Percentiles rank a stretch among this genome's conserved stretches.
phyloP scores from a whole-genome alignment of 2,329 filamentous ascomycete genomes.

The Penicillium frequentans region DNA sequence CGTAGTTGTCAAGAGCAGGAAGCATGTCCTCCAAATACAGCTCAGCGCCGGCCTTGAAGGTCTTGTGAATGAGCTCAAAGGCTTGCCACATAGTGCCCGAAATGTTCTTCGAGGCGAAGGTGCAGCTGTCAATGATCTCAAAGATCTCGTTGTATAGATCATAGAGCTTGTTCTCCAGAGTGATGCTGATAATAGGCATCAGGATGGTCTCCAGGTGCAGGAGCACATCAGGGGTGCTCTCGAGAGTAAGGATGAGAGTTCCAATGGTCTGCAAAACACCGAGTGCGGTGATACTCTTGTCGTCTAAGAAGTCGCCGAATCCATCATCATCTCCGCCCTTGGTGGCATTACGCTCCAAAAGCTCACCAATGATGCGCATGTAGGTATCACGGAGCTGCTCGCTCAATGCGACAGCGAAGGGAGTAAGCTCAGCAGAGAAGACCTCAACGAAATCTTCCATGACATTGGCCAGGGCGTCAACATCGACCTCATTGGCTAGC shows the following conservation, averaged over 20 bases:
- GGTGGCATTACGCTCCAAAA: slow-evolving; percentile 79
- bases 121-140: slow-evolving; percentile 99
- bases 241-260: slow-evolving; percentile 91
- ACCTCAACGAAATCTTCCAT: slow-evolving; percentile 99
- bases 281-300: slow-evolving; percentile 97
- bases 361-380: slow-evolving; percentile 84
- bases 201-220: slow-evolving; percentile 91
- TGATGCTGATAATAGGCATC: slow-evolving; percentile 96
- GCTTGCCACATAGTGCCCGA: slow-evolving; percentile 98
- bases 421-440: slow-evolving; percentile 93
- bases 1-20: slow-evolving; percentile 95
- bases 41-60: slow-evolving; percentile 95
- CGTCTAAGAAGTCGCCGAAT: slow-evolving; percentile 89
- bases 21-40: slow-evolving; percentile 99
- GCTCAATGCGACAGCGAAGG: slow-evolving; percentile 92
- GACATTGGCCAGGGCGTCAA: slow-evolving; percentile 94
- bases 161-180: slow-evolving; percentile 95
- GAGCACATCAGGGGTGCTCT: slow-evolving; percentile 94
- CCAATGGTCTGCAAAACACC: slow-evolving; percentile 97
- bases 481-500: slow-evolving; percentile 95
- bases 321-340: slow-evolving; percentile 74
- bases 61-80: slow-evolving; percentile 93
- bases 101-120: slow-evolving; percentile 93
- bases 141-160: slow-evolving; percentile 98
- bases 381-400: slow-evolving; percentile 97